Evolutionary conservation across 768 basidiomycete species (phyloP).

Genomic region (Cyathus striatus): DNA sequence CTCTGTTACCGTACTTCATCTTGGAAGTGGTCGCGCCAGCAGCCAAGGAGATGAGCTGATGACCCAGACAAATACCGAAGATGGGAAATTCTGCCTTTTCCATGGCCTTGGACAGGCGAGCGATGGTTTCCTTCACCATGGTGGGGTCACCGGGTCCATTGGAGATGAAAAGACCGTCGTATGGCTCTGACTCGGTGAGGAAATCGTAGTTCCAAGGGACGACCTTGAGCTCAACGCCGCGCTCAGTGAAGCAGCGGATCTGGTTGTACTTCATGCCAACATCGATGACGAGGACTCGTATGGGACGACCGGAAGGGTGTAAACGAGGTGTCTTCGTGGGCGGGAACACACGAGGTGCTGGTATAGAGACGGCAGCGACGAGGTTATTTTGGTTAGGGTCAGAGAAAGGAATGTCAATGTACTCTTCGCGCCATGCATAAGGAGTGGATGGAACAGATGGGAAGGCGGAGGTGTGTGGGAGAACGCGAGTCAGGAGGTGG

Average conservation of each 20-base stretch:
- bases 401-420: constrained; percentile 72
- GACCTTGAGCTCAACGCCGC: constrained; percentile 94
- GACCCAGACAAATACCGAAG: constrained; percentile 98
- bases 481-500: constrained; percentile 16
- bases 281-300: constrained; percentile 88
- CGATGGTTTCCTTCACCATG: constrained; percentile 70
- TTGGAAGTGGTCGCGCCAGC: constrained; percentile 93
- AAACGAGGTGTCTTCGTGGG: constrained; percentile 49
- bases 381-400: constrained; percentile 90
- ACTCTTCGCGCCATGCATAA: constrained; percentile 78
- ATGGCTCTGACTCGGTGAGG: constrained; percentile 69
- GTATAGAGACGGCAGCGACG: constrained; percentile 83
- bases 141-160: constrained; percentile 98
- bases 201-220: constrained; percentile 98
- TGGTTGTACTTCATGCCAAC: constrained; percentile 99
- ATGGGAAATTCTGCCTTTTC: constrained; percentile 77
- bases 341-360: constrained; percentile 61
- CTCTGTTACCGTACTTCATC: constrained; percentile 99
- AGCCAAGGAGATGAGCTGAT: constrained; percentile 93
- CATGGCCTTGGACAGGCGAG: constrained; percentile 60
- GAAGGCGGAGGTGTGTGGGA: constrained; percentile 20
- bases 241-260: constrained; percentile 89
- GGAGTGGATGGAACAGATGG: constrained; percentile 49
- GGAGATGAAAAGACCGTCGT: constrained; percentile 93
- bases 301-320: constrained; percentile 73